phyloP scores from a whole-genome alignment of 208 protist species.

The Leishmania major region DNA sequence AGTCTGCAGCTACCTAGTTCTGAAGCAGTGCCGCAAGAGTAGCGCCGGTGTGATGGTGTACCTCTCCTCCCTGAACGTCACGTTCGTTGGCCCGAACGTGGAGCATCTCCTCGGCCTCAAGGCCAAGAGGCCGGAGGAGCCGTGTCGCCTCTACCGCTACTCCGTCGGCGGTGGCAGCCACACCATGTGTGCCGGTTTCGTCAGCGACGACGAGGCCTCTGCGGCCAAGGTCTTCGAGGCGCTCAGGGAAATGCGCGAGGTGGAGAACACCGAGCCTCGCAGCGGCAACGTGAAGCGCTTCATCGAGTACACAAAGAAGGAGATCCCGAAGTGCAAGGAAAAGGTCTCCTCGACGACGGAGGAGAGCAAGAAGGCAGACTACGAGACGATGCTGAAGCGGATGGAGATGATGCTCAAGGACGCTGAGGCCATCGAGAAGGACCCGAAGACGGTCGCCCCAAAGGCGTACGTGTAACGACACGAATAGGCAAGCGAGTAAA shows the following conservation, averaged over 20 bases:
- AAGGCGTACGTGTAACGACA: conserved; percentile 46
- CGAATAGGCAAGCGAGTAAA: neutral
- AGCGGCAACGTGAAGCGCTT: conserved; percentile 85
- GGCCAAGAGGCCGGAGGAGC: conserved; percentile 50
- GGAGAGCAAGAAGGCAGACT: conserved; percentile 44
- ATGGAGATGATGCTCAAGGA: conserved; percentile 86
- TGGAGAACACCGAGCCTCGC: conserved; percentile 67
- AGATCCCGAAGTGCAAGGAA: conserved; percentile 53
- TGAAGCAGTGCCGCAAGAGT: conserved; percentile 60
- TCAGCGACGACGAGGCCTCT: conserved; percentile 39
- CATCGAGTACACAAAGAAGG: conserved; percentile 69
- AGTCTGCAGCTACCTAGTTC: conserved; percentile 65
- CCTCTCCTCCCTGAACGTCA: conserved; percentile 64
- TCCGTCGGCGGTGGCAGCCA: conserved; percentile 64
- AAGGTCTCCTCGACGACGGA: conserved; percentile 40
- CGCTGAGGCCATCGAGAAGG: conserved; percentile 50
- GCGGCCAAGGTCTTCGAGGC: conserved; percentile 34
- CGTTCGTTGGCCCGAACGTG: conserved; percentile 45
- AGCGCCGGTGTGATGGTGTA: conserved; percentile 48
- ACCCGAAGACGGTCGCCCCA: conserved; percentile 46
- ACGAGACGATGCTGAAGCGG: conserved; percentile 45
- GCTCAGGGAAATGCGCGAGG: conserved; percentile 40
- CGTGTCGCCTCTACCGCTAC: conserved; percentile 68
- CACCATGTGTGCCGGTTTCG: conserved; percentile 39
- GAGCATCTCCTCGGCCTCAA: conserved; percentile 52